A percentile compares a stretch with the other conserved stretches of the same genome.
Conservation (phyloP, 2,329 filamentous ascomycete genomes). For the Lachnellula occidentalis region DNA sequence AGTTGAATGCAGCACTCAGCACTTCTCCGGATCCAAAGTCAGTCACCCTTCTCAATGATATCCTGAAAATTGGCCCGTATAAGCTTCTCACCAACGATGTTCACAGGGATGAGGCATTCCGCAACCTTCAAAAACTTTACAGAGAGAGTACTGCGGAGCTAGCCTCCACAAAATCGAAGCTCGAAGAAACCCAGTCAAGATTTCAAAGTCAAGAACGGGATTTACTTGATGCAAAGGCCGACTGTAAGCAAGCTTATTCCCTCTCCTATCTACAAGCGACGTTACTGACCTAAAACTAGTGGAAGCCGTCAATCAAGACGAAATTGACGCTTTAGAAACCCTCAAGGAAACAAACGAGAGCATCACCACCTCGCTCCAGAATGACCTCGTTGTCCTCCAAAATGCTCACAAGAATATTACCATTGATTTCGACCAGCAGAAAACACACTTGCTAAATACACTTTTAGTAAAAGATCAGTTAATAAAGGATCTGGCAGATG, state of each 20-base stretch:
- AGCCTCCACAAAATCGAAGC: slow-evolving; percentile 40
- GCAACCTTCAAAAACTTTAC: slow-evolving; percentile 45
- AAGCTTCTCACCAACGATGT: slow-evolving; percentile 41
- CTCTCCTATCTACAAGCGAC: not conserved
- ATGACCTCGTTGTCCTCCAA: slow-evolving; percentile 52
- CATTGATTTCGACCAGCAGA: slow-evolving; percentile 51
- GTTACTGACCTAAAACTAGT: slow-evolving; percentile 35
- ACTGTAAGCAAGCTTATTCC: slow-evolving; percentile 38
- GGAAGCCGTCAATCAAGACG: slow-evolving; percentile 49
- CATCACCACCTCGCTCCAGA: slow-evolving; percentile 52
- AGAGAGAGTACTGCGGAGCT: slow-evolving; percentile 43
- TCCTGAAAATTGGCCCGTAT: slow-evolving; percentile 29
- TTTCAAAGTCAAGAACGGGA: slow-evolving; percentile 51
- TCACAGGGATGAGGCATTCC: slow-evolving; percentile 48
- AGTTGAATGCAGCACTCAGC: slow-evolving; percentile 49
- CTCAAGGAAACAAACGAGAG: slow-evolving; percentile 55
- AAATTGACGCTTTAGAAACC: slow-evolving; percentile 48
- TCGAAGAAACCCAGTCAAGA: slow-evolving; percentile 39
- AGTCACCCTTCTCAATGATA: slow-evolving; percentile 37
- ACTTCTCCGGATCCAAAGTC: slow-evolving; percentile 51
- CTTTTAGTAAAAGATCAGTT: slow-evolving; percentile 57
- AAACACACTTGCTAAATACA: slow-evolving; percentile 54
- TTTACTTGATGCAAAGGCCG: slow-evolving; percentile 45
- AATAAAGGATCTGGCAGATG: slow-evolving; percentile 44
- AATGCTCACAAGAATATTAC: slow-evolving; percentile 44